Base-by-base conservation (phyloP, 345 rosid species). In the Lenwebbia sp. region DNA sequence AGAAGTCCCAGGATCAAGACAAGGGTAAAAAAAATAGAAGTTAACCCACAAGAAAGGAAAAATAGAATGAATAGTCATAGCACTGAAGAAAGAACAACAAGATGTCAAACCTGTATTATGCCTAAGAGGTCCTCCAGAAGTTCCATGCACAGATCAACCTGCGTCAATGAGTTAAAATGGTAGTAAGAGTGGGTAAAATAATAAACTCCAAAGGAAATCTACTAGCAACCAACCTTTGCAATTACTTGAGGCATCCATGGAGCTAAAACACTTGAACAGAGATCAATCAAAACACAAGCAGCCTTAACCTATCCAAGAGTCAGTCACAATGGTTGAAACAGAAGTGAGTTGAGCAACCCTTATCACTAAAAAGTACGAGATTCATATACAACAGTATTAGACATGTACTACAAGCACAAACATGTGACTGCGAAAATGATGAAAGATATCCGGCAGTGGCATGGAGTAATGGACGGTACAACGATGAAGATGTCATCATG, bases 341-440 rank as follows among this genome's bases (percentile, higher is more conserved):
- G 52, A 81, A 65, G 76, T 70, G 25, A 70, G 78, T 70, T 19
- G 47, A 19, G 78, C 13, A 70, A 70, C 78, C 25, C 47, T 37
- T 33, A 33, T 70, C 78, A 19, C 78, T 9, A 70, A 70, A 70
- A 70, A 37, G 78, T 70, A 70, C 13, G 1, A 70, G 13, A 17
- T 33, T 70, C 78, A 70, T 70, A 37, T 70, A 37, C 44, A 37
- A 37, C 23, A 83, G 53, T 9, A 83, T 19, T 52, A 52, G 25
- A 83, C 22, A 53, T 83, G 62, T 84, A 86, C 19, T 47, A 87
- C 86, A 87, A 88, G 75, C 83, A 94, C 96, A 13, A 54, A 94
- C 98, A 91, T 95, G 98, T 88, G 96, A 94, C 84, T 92, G 95
- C 62, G 96, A 95, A 93, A 91, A 95, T 54, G 96, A 94, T 75